Conservation (phyloP, 108 stramenopile species). For the Skeletonema marinoi region DNA sequence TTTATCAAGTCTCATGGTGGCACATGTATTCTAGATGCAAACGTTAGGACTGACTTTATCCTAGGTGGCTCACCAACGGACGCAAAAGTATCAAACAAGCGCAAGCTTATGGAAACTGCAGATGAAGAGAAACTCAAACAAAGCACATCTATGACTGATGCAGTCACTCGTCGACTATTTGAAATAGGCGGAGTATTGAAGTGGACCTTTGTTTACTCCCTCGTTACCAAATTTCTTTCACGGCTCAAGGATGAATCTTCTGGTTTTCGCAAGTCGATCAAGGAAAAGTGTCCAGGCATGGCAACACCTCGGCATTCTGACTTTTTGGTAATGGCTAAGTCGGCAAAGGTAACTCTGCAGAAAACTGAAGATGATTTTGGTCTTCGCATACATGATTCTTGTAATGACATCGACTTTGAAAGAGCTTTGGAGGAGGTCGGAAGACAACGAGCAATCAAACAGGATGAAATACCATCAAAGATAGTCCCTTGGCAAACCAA, state of each 20-base stretch:
- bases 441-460: slow-evolving; percentile 7
- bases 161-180: slow-evolving; percentile 20
- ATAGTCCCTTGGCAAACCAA: slow-evolving; percentile 42
- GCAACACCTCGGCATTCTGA: slow-evolving; percentile 56
- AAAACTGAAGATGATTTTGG: slow-evolving; percentile 62
- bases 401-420: slow-evolving; percentile 46
- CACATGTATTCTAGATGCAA: slow-evolving; percentile 40
- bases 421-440: slow-evolving; percentile 51
- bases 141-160: slow-evolving; percentile 19
- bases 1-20: slow-evolving; percentile 77
- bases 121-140: slow-evolving; percentile 15
- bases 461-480: background rate
- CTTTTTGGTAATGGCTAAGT: slow-evolving; percentile 54
- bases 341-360: slow-evolving; percentile 8
- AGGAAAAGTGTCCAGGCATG: slow-evolving; percentile 21
- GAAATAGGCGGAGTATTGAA: slow-evolving; percentile 33
- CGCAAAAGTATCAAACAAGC: slow-evolving; percentile 27
- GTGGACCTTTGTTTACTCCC: slow-evolving; percentile 75
- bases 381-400: slow-evolving; percentile 24
- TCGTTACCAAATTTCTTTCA: slow-evolving; percentile 38
- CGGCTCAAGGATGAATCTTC: slow-evolving; percentile 13
- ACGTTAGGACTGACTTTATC: slow-evolving; percentile 23
- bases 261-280: slow-evolving; percentile 18
- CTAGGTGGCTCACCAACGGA: slow-evolving; percentile 11
- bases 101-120: slow-evolving; percentile 1